Conservation (phyloP, 192 early-diverging fungal species). For the Coemansia sp. region DNA sequence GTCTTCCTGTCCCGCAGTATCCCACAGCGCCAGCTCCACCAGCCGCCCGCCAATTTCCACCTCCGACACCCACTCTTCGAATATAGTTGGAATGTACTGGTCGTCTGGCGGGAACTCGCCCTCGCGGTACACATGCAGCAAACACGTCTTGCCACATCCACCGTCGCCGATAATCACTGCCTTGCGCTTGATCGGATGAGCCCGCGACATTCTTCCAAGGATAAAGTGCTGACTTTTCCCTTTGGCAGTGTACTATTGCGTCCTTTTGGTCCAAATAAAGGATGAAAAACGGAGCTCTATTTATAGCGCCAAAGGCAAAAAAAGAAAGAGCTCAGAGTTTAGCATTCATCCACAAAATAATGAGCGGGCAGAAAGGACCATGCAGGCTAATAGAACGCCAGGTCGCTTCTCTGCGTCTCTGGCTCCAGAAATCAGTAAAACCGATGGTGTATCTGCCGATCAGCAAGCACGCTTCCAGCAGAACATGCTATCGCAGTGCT, state of each 20-base stretch:
- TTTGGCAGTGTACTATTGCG: not conserved
- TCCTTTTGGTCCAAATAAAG: too few species aligned
- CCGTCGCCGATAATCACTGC: constrained; percentile 93
- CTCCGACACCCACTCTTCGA: constrained; percentile 91
- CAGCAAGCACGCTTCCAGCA: not conserved
- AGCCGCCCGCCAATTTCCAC: constrained; percentile 72
- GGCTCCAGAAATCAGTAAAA: not conserved
- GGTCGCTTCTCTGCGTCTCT: not conserved
- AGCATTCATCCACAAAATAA: not conserved
- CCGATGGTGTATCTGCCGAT: not conserved
- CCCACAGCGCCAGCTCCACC: constrained; percentile 92
- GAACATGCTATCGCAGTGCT: not conserved
- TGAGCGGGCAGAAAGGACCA: not conserved
- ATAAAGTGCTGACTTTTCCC: not conserved
- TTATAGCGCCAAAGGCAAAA: not conserved
- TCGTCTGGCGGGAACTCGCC: constrained; percentile 79
- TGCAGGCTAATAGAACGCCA: constrained; percentile 2
- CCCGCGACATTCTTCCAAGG: not conserved
- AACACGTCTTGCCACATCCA: constrained; percentile 89
- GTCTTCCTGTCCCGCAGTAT: constrained; percentile 97
- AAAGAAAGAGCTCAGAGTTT: not conserved
- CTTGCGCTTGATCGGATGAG: constrained; percentile 52
- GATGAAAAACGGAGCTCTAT: not conserved
- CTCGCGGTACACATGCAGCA: constrained; percentile 79
- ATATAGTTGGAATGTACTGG: constrained; percentile 83